phyloP scores from a whole-genome alignment of 441 rosid genomes.

The Raphanus hybrid region DNA sequence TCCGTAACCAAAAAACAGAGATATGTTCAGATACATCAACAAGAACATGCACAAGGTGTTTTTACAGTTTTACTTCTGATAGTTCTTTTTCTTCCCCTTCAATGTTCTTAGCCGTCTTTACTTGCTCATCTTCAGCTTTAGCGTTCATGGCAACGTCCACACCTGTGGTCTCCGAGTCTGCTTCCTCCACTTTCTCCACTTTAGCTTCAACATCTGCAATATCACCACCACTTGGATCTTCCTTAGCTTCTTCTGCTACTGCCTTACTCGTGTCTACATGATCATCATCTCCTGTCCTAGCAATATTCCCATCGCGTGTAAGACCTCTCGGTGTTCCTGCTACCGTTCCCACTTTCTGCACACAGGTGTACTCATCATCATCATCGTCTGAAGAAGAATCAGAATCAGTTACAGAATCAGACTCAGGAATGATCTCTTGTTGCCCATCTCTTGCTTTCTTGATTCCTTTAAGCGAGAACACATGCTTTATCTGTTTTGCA shows the following conservation, averaged over 20 bases:
- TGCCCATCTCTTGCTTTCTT: constrained; percentile 32
- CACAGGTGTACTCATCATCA: constrained; percentile 28
- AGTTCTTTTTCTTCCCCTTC: constrained; percentile 24
- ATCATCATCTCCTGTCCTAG: constrained; percentile 36
- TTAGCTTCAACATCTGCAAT: constrained; percentile 21
- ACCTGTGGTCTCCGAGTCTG: constrained; percentile 16
- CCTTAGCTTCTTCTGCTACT: constrained; percentile 35
- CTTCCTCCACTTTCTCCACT: constrained; percentile 24
- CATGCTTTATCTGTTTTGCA: constrained; percentile 61
- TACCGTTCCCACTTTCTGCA: constrained; percentile 28
- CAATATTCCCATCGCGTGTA: constrained; percentile 38
- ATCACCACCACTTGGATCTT: constrained; percentile 1
- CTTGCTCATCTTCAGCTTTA: constrained; percentile 29
- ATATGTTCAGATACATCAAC: constrained; percentile 26
- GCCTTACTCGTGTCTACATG: constrained; percentile 16
- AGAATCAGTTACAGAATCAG: constrained; percentile 51
- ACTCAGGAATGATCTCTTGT: constrained; percentile 41
- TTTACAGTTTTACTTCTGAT: constrained; percentile 22
- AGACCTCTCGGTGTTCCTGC: constrained; percentile 34
- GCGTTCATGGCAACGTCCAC: neutral
- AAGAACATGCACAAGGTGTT: neutral
- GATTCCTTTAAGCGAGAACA: constrained; percentile 66
- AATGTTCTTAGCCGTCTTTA: constrained; percentile 7
- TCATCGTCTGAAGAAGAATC: constrained; percentile 39
- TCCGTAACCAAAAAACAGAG: neutral